Evolutionary conservation across 2,329 filamentous ascomycete genomes (phyloP), one percentile per base, ranked within the genome.

Genomic region (Colletotrichum gigasporum): DNA sequence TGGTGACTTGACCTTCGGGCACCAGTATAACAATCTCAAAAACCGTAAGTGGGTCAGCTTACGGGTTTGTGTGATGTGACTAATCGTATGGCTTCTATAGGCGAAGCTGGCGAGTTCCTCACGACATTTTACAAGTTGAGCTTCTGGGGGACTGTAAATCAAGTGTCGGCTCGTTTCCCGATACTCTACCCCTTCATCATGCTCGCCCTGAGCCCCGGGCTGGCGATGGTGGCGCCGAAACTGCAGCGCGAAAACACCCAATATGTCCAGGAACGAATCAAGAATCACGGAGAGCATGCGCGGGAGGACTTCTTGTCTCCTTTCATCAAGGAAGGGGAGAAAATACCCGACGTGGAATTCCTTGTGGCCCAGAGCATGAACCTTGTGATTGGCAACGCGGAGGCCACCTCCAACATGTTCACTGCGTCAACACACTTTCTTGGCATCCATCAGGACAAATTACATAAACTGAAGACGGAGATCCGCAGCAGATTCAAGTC

Each of bases 41-140:
- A 61, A 70, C 18, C 65, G 70, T 70, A 65, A 56, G 68, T 9
- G n/a, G n/a, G n/a, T n/a, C n/a, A n/a, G n/a, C n/a, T n/a, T n/a
- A n/a, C n/a, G n/a, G n/a, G n/a, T n/a, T n/a, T n/a, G n/a, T n/a
- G n/a, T n/a, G n/a, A n/a, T n/a, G n/a, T n/a, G n/a, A n/a, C n/a
- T n/a, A n/a, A n/a, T n/a, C n/a, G n/a, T n/a, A n/a, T n/a, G n/a
- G n/a, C n/a, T n/a, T n/a, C n/a, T n/a, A n/a, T n/a, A n/a, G n/a
- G n/a, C n/a, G n/a, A 37, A 34, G 4, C 14, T 14, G 20, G 12
- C 10, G 20, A 62, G 24, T 37, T 45, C 28, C 28, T 22, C 12
- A 37, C n/a, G 2, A 37, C 45, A 65, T 66, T 66, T 41, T 63
- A 61, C 41, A 39, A 22, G 14, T 35, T 57, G 4, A 32, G 35